Base-by-base conservation (phyloP, 495 filamentous ascomycete genomes). In the Cairneyella variabilis region DNA sequence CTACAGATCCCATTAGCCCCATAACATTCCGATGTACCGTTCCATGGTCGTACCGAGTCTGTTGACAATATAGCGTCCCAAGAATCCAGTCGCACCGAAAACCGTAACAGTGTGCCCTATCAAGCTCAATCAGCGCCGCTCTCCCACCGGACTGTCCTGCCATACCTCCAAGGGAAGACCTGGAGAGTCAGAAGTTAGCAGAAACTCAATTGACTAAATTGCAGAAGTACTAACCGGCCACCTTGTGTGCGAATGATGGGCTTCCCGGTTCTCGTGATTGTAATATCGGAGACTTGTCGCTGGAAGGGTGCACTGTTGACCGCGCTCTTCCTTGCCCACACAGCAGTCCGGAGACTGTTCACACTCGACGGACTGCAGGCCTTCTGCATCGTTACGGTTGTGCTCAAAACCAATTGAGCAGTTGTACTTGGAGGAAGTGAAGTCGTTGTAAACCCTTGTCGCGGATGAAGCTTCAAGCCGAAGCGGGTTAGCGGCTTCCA, bases 21-120 rank as follows among this genome's bases (percentile, higher is more conserved):
- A 58, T 58, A 27, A 48, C 43, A 32, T 32, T 36, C 32, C 14
- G 21, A 41, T 27, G 14, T 8, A 26, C 17, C 20, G 21, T 22
- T 26, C 14, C 27, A 28, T 39, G 30, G 22, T 37, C 79, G 58
- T 79, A 95, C 93, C 93, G 64, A 99, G 83, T 63, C 86, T 82
- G 72, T 95, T 95, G 63, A 97, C 93, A 70, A 99, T 95, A 70
- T 99, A 99, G 63, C 93, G 85, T 63, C 93, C 93, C 34, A 99
- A 78, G 69, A 95, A 91, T 57, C 93, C 93, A 37, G 92, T 96
- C 57, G 95, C 95, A 71, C 93, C 93, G 71, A 99, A 99, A 64
- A 99, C 91, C 37, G 93, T 99, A 28, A 87, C 91, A 54, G 91
- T 97, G 70, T 97, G 90, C 48, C 90, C 91, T 90, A 76, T 59